phyloP scores from a whole-genome alignment of 208 protist species.

The Leishmania mexicana region DNA sequence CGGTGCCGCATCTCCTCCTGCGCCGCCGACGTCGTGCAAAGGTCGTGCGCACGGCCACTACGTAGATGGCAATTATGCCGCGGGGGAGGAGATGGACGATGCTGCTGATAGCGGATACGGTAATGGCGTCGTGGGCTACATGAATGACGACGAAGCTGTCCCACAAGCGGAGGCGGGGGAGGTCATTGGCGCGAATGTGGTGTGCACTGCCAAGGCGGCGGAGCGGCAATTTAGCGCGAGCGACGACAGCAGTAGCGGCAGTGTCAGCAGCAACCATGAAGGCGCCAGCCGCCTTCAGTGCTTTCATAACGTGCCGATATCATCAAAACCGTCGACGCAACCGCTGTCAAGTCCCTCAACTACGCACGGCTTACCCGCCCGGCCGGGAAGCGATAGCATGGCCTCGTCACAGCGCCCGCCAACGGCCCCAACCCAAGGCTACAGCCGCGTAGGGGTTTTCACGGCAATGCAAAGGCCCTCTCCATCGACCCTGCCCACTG shows the following conservation, averaged over 20 bases:
- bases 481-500: neutral
- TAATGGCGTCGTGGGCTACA: neutral
- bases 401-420: neutral
- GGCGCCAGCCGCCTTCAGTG: neutral
- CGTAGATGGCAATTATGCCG: neutral
- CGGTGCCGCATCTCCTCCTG: neutral
- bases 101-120: neutral
- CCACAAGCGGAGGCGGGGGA: neutral
- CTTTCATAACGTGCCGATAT: neutral
- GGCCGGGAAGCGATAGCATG: neutral
- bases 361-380: neutral
- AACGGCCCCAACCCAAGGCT: neutral
- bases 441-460: neutral
- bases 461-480: neutral
- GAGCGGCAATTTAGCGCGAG: neutral
- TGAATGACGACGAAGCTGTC: neutral
- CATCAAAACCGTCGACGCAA: neutral
- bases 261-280: neutral
- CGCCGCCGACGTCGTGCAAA: neutral
- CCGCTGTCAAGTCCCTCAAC: neutral
- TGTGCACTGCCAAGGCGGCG: neutral
- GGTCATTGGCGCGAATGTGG: neutral
- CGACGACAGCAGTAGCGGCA: neutral
- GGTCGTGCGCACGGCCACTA: too few species aligned
- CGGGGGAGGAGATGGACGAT: neutral